Evolutionary conservation across 1,284 basidiomycete genomes (phyloP).

Genomic region (Thelephora terrestris): DNA sequence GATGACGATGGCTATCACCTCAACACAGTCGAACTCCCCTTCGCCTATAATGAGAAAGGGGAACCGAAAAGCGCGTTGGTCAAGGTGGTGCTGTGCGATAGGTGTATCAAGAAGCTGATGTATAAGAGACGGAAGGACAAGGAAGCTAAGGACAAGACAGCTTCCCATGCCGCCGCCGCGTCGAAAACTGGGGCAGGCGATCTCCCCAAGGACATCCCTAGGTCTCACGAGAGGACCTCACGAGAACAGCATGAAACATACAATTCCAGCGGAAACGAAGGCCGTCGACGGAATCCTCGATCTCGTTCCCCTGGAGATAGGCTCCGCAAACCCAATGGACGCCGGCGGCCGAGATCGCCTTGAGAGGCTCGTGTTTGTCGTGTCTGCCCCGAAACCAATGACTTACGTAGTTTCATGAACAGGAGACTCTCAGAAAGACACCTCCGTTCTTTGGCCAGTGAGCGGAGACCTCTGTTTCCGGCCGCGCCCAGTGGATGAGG

Average conservation of each 20-base stretch:
- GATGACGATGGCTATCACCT: constrained; percentile 27
- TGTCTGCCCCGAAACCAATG: too few relatives aligned
- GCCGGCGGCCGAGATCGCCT: too few relatives aligned
- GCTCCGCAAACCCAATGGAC: too few relatives aligned
- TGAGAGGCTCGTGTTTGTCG: too few relatives aligned
- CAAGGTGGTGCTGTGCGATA: constrained; percentile 76
- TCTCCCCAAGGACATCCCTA: not conserved
- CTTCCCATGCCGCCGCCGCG: not conserved
- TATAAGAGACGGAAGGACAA: constrained; percentile 73
- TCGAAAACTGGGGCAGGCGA: not conserved
- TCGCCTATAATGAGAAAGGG: constrained; percentile 75
- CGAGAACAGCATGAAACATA: not conserved
- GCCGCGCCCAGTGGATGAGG: too few relatives aligned
- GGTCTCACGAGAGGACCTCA: not conserved
- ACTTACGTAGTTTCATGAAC: too few relatives aligned
- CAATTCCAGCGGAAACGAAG: not conserved
- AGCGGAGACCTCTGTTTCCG: too few relatives aligned
- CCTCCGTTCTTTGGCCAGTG: too few relatives aligned
- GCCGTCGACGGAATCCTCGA: constrained; percentile 7
- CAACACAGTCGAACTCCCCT: constrained; percentile 76
- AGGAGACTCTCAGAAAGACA: too few relatives aligned
- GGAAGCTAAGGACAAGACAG: constrained; percentile 18
- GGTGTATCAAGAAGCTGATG: constrained; percentile 75
- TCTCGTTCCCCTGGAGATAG: constrained; percentile 12
- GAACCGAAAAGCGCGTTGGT: constrained; percentile 72